Conservation (phyloP, 176 grass and related monocot species). For the Triticum timopheevii region DNA sequence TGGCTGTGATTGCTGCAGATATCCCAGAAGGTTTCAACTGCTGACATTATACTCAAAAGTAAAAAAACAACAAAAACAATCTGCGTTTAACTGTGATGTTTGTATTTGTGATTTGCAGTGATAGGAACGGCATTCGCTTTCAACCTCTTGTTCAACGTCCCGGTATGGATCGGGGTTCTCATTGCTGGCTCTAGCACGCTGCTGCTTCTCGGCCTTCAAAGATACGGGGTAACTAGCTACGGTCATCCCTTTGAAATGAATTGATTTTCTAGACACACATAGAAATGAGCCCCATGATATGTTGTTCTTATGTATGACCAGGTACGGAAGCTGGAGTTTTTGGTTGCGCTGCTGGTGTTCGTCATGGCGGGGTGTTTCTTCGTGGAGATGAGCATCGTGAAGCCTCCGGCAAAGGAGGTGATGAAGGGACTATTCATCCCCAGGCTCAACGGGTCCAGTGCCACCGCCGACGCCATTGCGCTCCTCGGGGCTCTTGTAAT, state of each 20-base stretch:
- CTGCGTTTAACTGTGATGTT: not conserved
- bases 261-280: not conserved
- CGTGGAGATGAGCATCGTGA: constrained; percentile 68
- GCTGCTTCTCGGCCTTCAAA: constrained; percentile 69
- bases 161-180: constrained; percentile 82
- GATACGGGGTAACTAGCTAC: constrained; percentile 63
- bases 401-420: constrained; percentile 60
- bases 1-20: constrained; percentile 86
- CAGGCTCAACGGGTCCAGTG: constrained; percentile 38
- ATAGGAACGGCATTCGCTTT: constrained; percentile 85
- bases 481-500: constrained; percentile 82
- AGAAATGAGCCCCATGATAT: not conserved
- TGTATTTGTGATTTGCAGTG: constrained; percentile 37
- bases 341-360: constrained; percentile 59
- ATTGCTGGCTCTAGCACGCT: constrained; percentile 87
- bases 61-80: not conserved
- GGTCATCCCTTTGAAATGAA: not conserved
- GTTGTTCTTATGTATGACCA: not conserved
- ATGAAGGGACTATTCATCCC: constrained; percentile 71
- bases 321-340: constrained; percentile 74
- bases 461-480: constrained; percentile 73
- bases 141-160: constrained; percentile 84
- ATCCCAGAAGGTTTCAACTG: constrained; percentile 62
- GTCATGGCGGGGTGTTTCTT: constrained; percentile 78
- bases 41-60: too few species aligned